phyloP scores from a whole-genome alignment of 108 stramenopile genomes.

The Cyclotella sp. region DNA sequence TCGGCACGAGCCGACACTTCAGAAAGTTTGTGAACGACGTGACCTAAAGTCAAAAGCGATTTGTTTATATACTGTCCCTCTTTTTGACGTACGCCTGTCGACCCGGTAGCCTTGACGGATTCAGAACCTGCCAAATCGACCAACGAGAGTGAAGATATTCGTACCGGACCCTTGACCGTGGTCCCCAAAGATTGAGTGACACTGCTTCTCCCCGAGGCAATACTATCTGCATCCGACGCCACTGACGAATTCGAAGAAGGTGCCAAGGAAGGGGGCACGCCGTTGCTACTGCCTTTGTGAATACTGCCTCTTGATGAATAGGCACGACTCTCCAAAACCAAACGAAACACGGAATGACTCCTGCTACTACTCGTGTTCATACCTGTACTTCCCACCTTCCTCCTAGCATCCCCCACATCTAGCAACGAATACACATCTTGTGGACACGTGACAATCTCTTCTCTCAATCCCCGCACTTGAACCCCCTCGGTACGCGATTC shows the following conservation, averaged over 20 bases:
- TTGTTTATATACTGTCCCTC: constrained; percentile 99
- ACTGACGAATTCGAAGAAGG: constrained; percentile 43
- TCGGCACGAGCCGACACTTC: constrained; percentile 51
- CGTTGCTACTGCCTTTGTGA: constrained; percentile 1
- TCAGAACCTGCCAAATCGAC: constrained; percentile 91
- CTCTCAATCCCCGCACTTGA: constrained; percentile 84
- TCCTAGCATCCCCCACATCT: constrained; percentile 73
- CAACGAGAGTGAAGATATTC: constrained; percentile 71
- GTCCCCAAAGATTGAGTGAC: constrained; percentile 62
- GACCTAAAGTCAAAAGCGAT: constrained; percentile 91
- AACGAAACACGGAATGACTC: constrained; percentile 90
- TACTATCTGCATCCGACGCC: constrained; percentile 30
- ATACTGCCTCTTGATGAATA: constrained; percentile 11
- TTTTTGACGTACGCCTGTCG: constrained; percentile 83
- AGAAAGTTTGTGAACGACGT: constrained; percentile 85
- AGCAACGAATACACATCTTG: constrained; percentile 87
- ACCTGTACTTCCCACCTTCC: constrained; percentile 89
- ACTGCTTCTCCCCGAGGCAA: constrained; percentile 56
- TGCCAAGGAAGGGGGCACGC: not conserved
- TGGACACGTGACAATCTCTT: constrained; percentile 85
- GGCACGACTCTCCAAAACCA: constrained; percentile 83
- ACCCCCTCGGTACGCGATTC: constrained; percentile 82
- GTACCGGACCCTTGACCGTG: constrained; percentile 44
- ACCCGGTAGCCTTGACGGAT: constrained; percentile 79
- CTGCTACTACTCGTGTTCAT: constrained; percentile 92